These are phyloP conservation scores for Polyporus arcularius DNA, from an alignment of 768 basidiomycete genomes.

Conservation along the genomic window DNA sequence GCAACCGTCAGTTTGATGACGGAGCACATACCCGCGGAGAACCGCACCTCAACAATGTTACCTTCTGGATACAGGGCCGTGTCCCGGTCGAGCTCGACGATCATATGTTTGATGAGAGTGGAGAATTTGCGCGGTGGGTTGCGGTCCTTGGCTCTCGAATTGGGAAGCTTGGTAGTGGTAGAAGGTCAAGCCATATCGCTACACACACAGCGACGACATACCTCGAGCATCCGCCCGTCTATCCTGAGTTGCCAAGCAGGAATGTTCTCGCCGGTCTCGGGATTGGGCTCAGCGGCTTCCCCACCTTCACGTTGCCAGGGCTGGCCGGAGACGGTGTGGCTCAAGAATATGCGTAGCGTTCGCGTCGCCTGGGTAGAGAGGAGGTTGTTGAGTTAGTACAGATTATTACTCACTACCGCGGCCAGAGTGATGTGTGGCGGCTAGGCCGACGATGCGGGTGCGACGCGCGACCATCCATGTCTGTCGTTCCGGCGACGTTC, in stretches of 20 bases:
- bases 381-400: neutral
- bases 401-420: constrained; percentile 1
- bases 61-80: constrained; percentile 77
- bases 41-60: constrained; percentile 84
- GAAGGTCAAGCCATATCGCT: neutral
- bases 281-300: constrained; percentile 48
- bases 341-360: constrained; percentile 82
- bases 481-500: too few species aligned
- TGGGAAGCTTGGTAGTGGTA: constrained; percentile 45
- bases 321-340: constrained; percentile 85
- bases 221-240: constrained; percentile 86
- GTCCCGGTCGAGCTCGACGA: constrained; percentile 88
- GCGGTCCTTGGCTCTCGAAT: constrained; percentile 65
- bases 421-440: too few species aligned
- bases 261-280: constrained; percentile 86
- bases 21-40: neutral
- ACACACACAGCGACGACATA: constrained; percentile 32
- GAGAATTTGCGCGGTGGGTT: constrained; percentile 76
- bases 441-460: too few species aligned
- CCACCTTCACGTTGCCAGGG: constrained; percentile 69
- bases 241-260: constrained; percentile 88
- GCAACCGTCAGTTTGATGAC: neutral
- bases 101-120: constrained; percentile 78
- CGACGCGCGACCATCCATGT: too few species aligned
- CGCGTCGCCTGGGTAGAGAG: constrained; percentile 64